Evolutionary conservation across 2,329 filamentous ascomycete genomes (phyloP), one percentile per base, ranked within the genome.

Genomic region (Dothideomycetes sp.): DNA sequence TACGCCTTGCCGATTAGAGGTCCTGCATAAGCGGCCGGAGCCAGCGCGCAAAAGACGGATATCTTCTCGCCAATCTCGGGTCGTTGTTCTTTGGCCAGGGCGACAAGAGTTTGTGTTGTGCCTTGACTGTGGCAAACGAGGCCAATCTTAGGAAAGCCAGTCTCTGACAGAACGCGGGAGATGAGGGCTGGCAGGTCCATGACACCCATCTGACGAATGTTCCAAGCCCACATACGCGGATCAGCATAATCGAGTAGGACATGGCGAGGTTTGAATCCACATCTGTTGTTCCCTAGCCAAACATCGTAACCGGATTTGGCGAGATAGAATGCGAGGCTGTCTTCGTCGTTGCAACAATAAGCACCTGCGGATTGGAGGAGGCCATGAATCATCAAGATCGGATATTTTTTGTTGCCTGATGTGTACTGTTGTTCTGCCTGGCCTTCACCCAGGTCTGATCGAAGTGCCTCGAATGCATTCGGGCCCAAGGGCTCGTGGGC

Each of bases 221-320:
- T 94, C 89, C 89, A 96, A 31, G 80, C 78, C 89, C 89, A 95
- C 84, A 95, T 93, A 19, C 87, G 75, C 2, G 89, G 88, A 54
- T 96, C 89, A 3, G 66, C 65, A 48, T 82, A 78, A 2, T 75
- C 62, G 30, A 95, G 72, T 16, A 79, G 62, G 2, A 70, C 73
- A 55, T 96, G 89, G 47, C 78, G 74, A 0, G 89, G 88, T 0
- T 73, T 66, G 60, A 91, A 86, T 1, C 88, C 88, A 54, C 87
- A 94, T 15, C 89, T 75, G 55, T 94, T 95, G 62, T 94, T 94
- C 4, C 89, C 89, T 12, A 95, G 70, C 88, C 88, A 96, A 30
- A 96, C 85, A 57, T 96, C 89, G 59, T 86, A 95, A 1, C 88
- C 88, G 0, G 82, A 79, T 61, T 94, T 94, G 60, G 84, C 87